These are phyloP conservation scores for Insectozyma bohioensis DNA, from an alignment of 1,139 yeast genomes.

Conservation along the genomic window DNA sequence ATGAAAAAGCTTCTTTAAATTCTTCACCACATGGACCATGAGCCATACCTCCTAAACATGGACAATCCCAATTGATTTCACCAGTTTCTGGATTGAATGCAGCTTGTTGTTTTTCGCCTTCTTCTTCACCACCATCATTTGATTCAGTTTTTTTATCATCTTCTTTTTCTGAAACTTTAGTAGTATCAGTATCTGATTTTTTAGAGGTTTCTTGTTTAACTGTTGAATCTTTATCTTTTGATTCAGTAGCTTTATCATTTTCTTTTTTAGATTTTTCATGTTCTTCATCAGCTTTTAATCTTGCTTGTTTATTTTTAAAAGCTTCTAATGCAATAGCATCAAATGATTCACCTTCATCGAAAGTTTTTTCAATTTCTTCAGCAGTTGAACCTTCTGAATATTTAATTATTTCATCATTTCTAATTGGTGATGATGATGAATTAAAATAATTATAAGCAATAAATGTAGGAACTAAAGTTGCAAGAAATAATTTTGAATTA, in stretches of 20 bases:
- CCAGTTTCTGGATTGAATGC: conserved; percentile 98
- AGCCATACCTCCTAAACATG: conserved; percentile 99
- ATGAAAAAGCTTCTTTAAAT: conserved; percentile 92
- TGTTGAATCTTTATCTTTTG: conserved; percentile 5
- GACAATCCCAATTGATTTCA: conserved; percentile 99
- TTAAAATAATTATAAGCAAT: conserved; percentile 10
- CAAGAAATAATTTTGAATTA: conserved; percentile 9
- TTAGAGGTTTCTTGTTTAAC: conserved; percentile 5
- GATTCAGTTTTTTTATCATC: conserved; percentile 19
- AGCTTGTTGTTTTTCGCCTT: conserved; percentile 37
- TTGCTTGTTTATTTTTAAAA: conserved; percentile 7
- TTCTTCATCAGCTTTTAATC: conserved; percentile 13
- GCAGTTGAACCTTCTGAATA: conserved; percentile 3
- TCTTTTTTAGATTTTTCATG: conserved; percentile 12
- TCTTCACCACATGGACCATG: conserved; percentile 98
- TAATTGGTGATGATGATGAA: conserved; percentile 4
- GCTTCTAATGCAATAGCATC: conserved; percentile 7
- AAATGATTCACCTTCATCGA: conserved; percentile 9
- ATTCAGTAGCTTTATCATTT: conserved; percentile 9
- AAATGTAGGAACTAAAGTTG: conserved; percentile 9
- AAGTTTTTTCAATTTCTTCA: conserved; percentile 9
- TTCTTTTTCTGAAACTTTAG: conserved; percentile 4
- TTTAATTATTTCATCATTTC: conserved; percentile 6
- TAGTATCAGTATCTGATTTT: conserved; percentile 5
- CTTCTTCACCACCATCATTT: conserved; percentile 15